Conservation (phyloP, 306 rosid genomes). For the Cucurbita moschata region DNA sequence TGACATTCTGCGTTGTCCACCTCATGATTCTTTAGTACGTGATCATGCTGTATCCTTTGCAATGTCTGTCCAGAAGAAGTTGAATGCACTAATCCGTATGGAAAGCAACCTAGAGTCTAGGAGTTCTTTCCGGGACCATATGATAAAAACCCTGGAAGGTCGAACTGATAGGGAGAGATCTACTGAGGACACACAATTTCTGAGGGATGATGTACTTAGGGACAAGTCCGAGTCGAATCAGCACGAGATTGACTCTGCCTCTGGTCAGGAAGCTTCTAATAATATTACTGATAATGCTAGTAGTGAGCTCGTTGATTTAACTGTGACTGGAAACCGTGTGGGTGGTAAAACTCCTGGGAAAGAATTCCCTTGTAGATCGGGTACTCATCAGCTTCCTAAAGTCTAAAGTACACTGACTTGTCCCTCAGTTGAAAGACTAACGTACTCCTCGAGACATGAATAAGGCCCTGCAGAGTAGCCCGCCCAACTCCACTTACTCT, state of each 20-base stretch:
- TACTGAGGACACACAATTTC: constrained; percentile 2
- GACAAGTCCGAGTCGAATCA: constrained; percentile 2
- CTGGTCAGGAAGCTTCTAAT: constrained; percentile 12
- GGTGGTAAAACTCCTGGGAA: constrained; percentile 19
- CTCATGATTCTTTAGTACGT: constrained; percentile 64
- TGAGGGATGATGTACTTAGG: constrained; percentile 3
- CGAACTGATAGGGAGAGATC: constrained; percentile 11
- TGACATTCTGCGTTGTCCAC: constrained; percentile 55
- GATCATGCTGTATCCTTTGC: constrained; percentile 75
- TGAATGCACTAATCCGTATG: constrained; percentile 24
- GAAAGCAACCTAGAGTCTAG: constrained; percentile 20
- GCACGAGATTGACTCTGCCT: constrained; percentile 16
- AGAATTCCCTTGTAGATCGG: constrained; percentile 13
- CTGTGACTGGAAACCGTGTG: constrained; percentile 8
- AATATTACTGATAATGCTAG: not conserved
- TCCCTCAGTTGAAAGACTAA: not conserved
- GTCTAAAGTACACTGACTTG: not conserved
- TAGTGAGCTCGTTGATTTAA: constrained; percentile 10
- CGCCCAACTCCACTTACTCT: not conserved
- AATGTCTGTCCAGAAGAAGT: constrained; percentile 53
- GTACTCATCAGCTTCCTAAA: not conserved
- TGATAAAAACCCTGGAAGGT: constrained; percentile 8
- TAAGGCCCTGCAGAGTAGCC: not conserved
- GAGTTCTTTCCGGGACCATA: constrained; percentile 15
- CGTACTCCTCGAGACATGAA: not conserved